Base-by-base conservation (phyloP, 495 filamentous ascomycete species). In the Lasiosphaeris hirsuta region DNA sequence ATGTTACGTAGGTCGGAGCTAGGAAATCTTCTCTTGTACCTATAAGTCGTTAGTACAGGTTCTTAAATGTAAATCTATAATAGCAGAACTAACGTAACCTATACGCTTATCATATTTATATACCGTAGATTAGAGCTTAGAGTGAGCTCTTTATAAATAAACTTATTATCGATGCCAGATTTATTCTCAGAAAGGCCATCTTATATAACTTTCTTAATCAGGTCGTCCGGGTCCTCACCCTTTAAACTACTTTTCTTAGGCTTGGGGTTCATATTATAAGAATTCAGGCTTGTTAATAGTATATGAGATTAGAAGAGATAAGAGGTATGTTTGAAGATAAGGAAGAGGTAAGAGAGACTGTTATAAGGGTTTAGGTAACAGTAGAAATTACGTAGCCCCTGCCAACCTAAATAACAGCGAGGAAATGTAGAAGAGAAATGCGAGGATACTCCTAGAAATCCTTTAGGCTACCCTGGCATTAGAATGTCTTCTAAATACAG, bases 261-360 rank as follows among this genome's bases (percentile, higher is more conserved):
- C 42, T 45, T 45, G 42, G 42, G 42, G 18, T 45, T 45, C 42
- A 45, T 45, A 18, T n/a, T 18, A 6, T 10, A 18, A 45, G 18
- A 45, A 18, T 45, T 45, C n/a, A 45, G 42, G n/a, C 9, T 45
- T 10, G n/a, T 45, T 15, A 15, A 10, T 10, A 45, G 42, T 45
- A 18, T n/a, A 14, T 45, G 42, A 45, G 42, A 45, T 15, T n/a
- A 45, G n/a, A 45, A 45, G 42, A n/a, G 42, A 45, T 45, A n/a
- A 45, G 42, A 18, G n/a, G 42, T 45, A 5, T 30, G 23, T 30
- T 30, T 30, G 23, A 30, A 30, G 23, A 30, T 30, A 30, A 30
- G 23, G 23, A 30, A 5, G 23, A 30, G 23, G 23, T 30, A 30
- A 5, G 23, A 5, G 23, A 30, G 23, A 30, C 23, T 30, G 23